These are phyloP conservation scores for Fragaria vesca DNA, from an alignment of 306 rosid genomes.

Conservation along the genomic window DNA sequence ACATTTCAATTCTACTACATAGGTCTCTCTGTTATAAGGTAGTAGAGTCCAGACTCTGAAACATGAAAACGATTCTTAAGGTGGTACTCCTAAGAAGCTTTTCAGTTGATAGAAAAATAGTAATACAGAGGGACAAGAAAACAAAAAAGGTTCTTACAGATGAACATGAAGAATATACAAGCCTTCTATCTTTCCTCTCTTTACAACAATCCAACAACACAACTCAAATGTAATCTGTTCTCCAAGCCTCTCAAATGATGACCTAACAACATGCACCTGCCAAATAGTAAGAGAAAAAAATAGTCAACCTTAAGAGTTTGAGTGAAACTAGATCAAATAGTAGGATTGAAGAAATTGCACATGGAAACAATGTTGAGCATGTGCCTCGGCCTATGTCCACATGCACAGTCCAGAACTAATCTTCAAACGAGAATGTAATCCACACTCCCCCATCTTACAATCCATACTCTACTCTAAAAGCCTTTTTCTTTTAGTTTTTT, in stretches of 20 bases:
- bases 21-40: neutral
- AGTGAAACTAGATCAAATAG: neutral
- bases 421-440: neutral
- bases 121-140: neutral
- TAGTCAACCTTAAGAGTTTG: neutral
- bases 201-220: slow-evolving; percentile 85
- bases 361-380: slow-evolving; percentile 5
- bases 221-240: slow-evolving; percentile 85
- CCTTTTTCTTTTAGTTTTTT: neutral
- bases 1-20: neutral
- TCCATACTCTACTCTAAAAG: neutral
- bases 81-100: neutral
- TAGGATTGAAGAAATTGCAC: neutral
- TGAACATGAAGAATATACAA: slow-evolving; percentile 58
- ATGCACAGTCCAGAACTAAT: neutral
- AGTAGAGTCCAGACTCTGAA: neutral
- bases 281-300: slow-evolving; percentile 8
- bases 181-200: slow-evolving; percentile 37
- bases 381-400: neutral
- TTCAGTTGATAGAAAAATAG: neutral
- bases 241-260: slow-evolving; percentile 98
- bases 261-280: slow-evolving; percentile 98
- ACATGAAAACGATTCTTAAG: neutral
- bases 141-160: neutral
- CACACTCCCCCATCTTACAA: neutral